Conservation (phyloP, 2,329 filamentous ascomycete genomes). For the Calonectria pteridis region DNA sequence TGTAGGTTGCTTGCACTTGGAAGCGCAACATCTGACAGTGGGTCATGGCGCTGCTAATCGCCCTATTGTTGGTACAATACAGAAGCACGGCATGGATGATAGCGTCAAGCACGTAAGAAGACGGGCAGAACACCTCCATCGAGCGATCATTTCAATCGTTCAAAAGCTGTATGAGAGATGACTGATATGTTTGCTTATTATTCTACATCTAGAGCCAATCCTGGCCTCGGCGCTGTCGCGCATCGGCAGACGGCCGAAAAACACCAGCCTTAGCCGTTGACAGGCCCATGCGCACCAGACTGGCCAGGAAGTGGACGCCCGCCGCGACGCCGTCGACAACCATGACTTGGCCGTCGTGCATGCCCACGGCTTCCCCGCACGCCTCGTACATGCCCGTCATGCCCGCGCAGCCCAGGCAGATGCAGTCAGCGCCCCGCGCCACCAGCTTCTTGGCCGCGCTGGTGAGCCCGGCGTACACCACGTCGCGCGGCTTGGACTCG, state of each 20-base stretch:
- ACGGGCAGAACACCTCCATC: neutral
- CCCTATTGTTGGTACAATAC: neutral
- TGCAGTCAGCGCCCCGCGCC: conserved; percentile 7
- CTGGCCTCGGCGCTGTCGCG: neutral
- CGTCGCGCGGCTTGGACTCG: conserved; percentile 8
- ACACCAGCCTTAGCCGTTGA: conserved; percentile 6
- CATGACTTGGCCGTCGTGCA: conserved; percentile 11
- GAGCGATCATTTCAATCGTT: neutral
- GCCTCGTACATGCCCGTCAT: conserved; percentile 16
- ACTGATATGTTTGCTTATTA: neutral
- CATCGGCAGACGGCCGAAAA: neutral
- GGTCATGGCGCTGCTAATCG: neutral
- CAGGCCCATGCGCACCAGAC: neutral
- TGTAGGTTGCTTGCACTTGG: neutral
- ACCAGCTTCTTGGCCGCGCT: conserved; percentile 5
- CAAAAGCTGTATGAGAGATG: neutral
- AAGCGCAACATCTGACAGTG: neutral
- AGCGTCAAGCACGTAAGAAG: neutral
- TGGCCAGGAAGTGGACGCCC: conserved; percentile 7
- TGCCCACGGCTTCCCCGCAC: conserved; percentile 14
- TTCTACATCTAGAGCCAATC: conserved; percentile 2
- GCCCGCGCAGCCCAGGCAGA: conserved; percentile 15
- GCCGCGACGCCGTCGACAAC: conserved; percentile 7
- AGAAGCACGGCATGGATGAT: neutral
- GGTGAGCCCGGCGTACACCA: neutral